A percentile compares a stretch with the other conserved stretches of the same genome.
Conservation (phyloP, 371 early-diverging fungal species). For the Rhizopus delemar region DNA sequence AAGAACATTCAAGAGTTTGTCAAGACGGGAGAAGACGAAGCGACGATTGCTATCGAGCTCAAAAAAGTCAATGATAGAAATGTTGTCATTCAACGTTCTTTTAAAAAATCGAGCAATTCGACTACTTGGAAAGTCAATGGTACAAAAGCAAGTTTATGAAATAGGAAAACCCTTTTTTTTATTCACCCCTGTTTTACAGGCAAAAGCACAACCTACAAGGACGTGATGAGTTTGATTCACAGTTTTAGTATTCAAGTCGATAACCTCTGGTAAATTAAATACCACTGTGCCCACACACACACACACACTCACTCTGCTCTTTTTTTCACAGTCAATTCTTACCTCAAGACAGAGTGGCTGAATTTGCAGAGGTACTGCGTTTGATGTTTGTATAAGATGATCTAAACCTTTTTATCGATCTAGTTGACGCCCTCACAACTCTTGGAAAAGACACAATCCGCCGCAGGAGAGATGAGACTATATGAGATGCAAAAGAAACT, state of each 20-base stretch:
- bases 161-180: too few species aligned
- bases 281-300: neutral
- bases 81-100: slow-evolving; percentile 68
- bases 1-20: slow-evolving; percentile 90
- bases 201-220: slow-evolving; percentile 56
- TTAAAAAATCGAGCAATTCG: slow-evolving; percentile 66
- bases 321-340: slow-evolving; percentile 78
- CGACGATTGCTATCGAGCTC: slow-evolving; percentile 78
- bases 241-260: slow-evolving; percentile 89
- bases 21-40: slow-evolving; percentile 83
- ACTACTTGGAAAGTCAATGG: slow-evolving; percentile 85
- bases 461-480: slow-evolving; percentile 75
- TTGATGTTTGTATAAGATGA: too few species aligned
- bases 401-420: neutral
- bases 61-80: slow-evolving; percentile 55
- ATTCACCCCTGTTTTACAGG: slow-evolving; percentile 37
- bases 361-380: slow-evolving; percentile 77
- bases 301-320: neutral
- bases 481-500: slow-evolving; percentile 68
- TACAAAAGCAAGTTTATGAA: slow-evolving; percentile 17
- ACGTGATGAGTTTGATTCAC: slow-evolving; percentile 61
- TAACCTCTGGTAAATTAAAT: slow-evolving; percentile 80
- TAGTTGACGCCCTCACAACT: slow-evolving; percentile 77
- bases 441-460: slow-evolving; percentile 81
- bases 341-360: slow-evolving; percentile 93